Conservation (phyloP, 768 basidiomycete genomes). For the Pleurotus sapidus region DNA sequence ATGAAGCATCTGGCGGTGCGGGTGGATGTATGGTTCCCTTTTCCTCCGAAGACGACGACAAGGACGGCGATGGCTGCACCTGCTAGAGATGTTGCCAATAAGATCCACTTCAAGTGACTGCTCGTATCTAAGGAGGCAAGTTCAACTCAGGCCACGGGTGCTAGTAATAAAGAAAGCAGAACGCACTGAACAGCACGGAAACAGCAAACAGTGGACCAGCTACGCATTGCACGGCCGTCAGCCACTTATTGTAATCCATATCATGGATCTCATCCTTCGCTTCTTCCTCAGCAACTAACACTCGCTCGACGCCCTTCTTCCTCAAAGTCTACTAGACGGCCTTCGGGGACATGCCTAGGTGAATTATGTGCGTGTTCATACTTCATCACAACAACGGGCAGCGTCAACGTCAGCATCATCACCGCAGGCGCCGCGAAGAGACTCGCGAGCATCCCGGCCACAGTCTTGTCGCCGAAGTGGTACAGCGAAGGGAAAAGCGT, state of each 20-base stretch:
- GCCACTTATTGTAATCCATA: constrained; percentile 71
- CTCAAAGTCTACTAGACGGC: constrained; percentile 64
- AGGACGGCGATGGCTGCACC: constrained; percentile 54
- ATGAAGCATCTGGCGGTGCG: constrained; percentile 79
- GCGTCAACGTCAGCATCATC: constrained; percentile 78
- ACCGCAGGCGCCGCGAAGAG: constrained; percentile 87
- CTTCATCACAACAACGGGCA: constrained; percentile 82
- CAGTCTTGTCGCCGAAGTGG: constrained; percentile 65
- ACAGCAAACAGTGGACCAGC: constrained; percentile 80
- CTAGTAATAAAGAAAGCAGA: neutral
- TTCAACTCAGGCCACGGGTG: neutral
- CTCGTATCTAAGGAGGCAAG: constrained; percentile 36
- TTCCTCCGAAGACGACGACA: constrained; percentile 57
- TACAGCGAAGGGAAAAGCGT: constrained; percentile 86
- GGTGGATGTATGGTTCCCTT: constrained; percentile 53
- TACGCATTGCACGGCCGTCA: constrained; percentile 81
- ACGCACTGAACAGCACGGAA: constrained; percentile 74
- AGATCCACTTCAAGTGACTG: constrained; percentile 44
- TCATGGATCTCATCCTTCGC: constrained; percentile 69
- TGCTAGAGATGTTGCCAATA: constrained; percentile 49
- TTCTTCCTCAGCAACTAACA: constrained; percentile 72
- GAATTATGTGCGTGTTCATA: constrained; percentile 32
- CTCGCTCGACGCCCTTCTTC: constrained; percentile 73
- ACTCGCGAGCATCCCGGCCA: constrained; percentile 68
- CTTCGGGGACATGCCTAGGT: constrained; percentile 20